Percentiles rank a stretch among this genome's conserved stretches.
These are phyloP conservation scores for Lactarius trivialis DNA, from an alignment of 768 basidiomycete genomes.

Conservation along the genomic window DNA sequence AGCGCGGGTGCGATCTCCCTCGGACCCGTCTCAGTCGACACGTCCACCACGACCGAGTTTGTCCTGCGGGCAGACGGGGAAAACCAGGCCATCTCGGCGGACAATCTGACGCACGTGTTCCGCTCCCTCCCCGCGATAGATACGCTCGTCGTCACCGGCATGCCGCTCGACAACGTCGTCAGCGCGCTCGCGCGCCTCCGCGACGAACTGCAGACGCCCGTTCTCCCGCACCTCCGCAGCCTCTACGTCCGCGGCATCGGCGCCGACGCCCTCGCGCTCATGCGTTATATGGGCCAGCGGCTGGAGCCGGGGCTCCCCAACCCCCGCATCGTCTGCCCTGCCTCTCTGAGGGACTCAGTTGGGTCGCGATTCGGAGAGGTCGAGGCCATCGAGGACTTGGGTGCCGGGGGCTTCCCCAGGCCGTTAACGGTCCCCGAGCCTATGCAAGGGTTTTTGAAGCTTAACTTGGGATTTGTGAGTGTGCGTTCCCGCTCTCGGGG, in stretches of 20 bases:
- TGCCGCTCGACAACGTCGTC: slow-evolving; percentile 9
- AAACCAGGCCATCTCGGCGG: slow-evolving; percentile 1
- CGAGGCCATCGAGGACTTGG: slow-evolving; percentile 9
- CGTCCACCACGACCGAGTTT: slow-evolving; percentile 4
- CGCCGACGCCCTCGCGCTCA: slow-evolving; percentile 4
- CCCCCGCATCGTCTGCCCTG: slow-evolving; percentile 8
- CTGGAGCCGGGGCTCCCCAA: slow-evolving; percentile 4
- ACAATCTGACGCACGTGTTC: slow-evolving; percentile 6
- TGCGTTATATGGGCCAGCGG: slow-evolving; percentile 10
- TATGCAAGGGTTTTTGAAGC: slow-evolving; percentile 6
- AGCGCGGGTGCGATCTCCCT: background rate
- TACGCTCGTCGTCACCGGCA: slow-evolving; percentile 13
- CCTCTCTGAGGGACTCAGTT: background rate
- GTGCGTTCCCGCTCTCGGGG: background rate
- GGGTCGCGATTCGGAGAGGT: slow-evolving; percentile 9
- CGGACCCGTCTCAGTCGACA: background rate
- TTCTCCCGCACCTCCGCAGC: background rate
- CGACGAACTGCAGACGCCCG: background rate
- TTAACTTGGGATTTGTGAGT: slow-evolving; percentile 8
- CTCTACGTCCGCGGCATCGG: slow-evolving; percentile 9
- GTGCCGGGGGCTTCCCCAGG: background rate
- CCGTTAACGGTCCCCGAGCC: slow-evolving; percentile 8
- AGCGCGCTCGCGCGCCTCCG: slow-evolving; percentile 1
- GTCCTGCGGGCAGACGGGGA: slow-evolving; percentile 9
- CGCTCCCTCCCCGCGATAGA: slow-evolving; percentile 4